phyloP scores from a whole-genome alignment of 2,329 filamentous ascomycete species.

The Mycosphaerella arachidis region DNA sequence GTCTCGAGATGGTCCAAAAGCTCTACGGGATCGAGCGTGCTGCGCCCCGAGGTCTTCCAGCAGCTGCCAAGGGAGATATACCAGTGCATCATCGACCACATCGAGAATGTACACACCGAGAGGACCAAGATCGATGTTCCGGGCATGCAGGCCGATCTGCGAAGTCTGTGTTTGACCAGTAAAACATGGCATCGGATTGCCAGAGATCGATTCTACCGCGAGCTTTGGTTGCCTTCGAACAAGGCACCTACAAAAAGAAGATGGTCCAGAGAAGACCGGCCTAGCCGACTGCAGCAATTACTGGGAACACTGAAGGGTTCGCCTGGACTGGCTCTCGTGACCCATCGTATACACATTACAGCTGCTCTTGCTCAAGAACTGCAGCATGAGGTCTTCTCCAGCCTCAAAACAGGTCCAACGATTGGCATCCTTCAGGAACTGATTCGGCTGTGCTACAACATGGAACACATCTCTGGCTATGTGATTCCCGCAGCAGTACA shows the following conservation, averaged over 20 bases:
- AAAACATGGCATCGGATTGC: conserved; percentile 54
- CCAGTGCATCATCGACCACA: conserved; percentile 50
- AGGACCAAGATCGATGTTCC: conserved; percentile 43
- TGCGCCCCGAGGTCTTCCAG: conserved; percentile 39
- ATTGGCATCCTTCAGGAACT: conserved; percentile 52
- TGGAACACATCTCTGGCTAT: conserved; percentile 53
- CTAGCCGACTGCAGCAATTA: conserved; percentile 50
- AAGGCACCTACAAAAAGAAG: conserved; percentile 43
- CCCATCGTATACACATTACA: conserved; percentile 51
- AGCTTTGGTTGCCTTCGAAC: conserved; percentile 27
- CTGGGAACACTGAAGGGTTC: conserved; percentile 52
- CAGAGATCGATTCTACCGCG: conserved; percentile 46
- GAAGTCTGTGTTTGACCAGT: conserved; percentile 50
- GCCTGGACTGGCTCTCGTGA: conserved; percentile 47
- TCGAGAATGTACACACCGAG: conserved; percentile 43
- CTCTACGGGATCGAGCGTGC: conserved; percentile 9
- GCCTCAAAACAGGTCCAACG: conserved; percentile 34
- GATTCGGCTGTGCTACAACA: conserved; percentile 55
- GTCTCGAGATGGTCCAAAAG: conserved; percentile 16
- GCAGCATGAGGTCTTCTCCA: conserved; percentile 27
- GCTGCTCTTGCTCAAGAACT: conserved; percentile 42
- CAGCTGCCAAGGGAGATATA: conserved; percentile 52
- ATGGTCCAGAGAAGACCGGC: conserved; percentile 31
- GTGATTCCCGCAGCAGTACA: conserved; percentile 36
- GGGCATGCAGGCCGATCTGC: conserved; percentile 53